Conservation (phyloP, 345 rosid genomes). For the Orychophragmus violaceus region DNA sequence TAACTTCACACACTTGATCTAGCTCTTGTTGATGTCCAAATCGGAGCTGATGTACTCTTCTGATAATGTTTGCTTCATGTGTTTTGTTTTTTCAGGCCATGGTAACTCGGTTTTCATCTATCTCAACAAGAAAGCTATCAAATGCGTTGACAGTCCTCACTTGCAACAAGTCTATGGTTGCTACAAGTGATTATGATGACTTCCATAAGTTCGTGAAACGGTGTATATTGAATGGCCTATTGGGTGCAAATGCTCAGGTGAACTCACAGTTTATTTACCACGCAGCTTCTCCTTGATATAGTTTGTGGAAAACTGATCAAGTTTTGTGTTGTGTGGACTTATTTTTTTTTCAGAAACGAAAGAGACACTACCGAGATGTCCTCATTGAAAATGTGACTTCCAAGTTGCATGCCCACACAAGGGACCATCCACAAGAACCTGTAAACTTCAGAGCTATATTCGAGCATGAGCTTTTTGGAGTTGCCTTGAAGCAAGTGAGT, state of each 20-base stretch:
- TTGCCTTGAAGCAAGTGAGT: conserved; percentile 69
- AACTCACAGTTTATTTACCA: neutral
- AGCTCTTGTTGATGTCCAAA: no score
- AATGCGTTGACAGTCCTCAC: conserved; percentile 64
- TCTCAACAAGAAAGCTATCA: conserved; percentile 71
- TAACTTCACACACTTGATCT: neutral
- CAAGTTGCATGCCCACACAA: conserved; percentile 35
- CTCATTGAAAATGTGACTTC: conserved; percentile 48
- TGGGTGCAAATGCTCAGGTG: conserved; percentile 83
- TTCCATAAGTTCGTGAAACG: conserved; percentile 69
- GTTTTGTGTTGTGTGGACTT: neutral
- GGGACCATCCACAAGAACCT: conserved; percentile 34
- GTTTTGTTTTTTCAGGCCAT: conserved; percentile 52
- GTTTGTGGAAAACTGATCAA: neutral
- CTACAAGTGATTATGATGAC: conserved; percentile 74
- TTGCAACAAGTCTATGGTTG: conserved; percentile 69
- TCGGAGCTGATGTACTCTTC: neutral
- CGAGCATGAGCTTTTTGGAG: conserved; percentile 63
- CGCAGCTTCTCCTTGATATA: neutral
- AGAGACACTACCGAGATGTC: conserved; percentile 48
- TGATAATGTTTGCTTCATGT: neutral
- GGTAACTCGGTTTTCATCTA: conserved; percentile 72
- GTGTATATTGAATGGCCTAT: conserved; percentile 42
- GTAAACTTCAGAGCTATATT: conserved; percentile 72
- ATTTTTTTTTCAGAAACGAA: conserved; percentile 42